These are phyloP conservation scores for Penicillium sp. DNA, from an alignment of 2,329 filamentous ascomycete species.

Conservation along the genomic window DNA sequence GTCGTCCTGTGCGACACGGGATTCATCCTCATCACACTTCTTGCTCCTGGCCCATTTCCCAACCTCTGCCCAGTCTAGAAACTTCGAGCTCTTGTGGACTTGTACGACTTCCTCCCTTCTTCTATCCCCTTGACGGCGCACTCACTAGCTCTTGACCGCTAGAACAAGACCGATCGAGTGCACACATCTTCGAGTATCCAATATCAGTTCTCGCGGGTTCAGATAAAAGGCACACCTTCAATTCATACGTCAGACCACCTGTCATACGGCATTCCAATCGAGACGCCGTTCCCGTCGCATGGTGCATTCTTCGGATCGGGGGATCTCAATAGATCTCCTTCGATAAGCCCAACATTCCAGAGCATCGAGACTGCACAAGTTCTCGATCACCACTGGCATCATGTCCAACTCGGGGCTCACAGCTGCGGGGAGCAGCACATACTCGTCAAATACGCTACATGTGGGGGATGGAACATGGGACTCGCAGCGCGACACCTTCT, in stretches of 20 bases:
- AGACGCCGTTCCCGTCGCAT: constrained; percentile 32
- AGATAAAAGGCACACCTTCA: neutral
- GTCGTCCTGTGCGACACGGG: constrained; percentile 21
- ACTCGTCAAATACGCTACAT: constrained; percentile 59
- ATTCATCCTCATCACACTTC: constrained; percentile 11
- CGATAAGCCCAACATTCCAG: constrained; percentile 40
- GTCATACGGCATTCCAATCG: constrained; percentile 14
- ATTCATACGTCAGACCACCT: neutral
- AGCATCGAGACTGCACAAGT: constrained; percentile 24
- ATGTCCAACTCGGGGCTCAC: constrained; percentile 48
- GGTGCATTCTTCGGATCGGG: constrained; percentile 45
- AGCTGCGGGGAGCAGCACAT: constrained; percentile 59
- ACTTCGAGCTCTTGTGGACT: constrained; percentile 1
- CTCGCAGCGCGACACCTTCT: constrained; percentile 58
- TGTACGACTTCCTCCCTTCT: constrained; percentile 13
- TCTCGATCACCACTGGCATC: constrained; percentile 10
- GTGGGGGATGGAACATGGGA: constrained; percentile 69
- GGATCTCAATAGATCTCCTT: constrained; percentile 47
- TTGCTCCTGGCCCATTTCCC: constrained; percentile 10
- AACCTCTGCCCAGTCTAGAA: constrained; percentile 7
- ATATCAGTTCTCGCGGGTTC: neutral
- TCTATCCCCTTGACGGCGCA: neutral
- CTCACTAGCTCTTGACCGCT: constrained; percentile 4
- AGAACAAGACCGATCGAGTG: neutral
- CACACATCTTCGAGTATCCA: neutral